A percentile compares a stretch with the other conserved stretches of the same genome.
Evolutionary conservation across 805 yeast species (phyloP).

Genomic region (Wickerhamiella occidentalis): DNA sequence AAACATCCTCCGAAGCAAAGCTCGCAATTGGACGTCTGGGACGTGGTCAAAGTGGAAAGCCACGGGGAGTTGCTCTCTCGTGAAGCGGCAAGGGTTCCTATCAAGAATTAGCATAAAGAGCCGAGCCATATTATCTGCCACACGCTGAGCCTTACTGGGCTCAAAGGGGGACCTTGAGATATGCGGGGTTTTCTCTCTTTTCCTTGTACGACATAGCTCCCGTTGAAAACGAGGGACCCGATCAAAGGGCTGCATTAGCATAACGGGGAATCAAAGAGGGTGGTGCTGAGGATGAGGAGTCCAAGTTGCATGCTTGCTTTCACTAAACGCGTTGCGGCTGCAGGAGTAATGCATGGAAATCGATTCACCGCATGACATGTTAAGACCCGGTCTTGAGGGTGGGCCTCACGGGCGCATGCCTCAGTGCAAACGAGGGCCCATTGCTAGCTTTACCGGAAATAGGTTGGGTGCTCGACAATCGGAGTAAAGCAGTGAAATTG

Average conservation of each 20-base stretch:
- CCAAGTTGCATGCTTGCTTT: not conserved
- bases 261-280: not conserved
- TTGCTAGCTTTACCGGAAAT: not conserved
- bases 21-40: not conserved
- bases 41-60: not conserved
- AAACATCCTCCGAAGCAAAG: not conserved
- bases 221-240: slow-evolving; percentile 9
- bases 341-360: not conserved
- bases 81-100: not conserved
- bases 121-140: not conserved
- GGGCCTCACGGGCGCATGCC: too few relatives aligned
- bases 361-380: not conserved
- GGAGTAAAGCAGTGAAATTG: slow-evolving; percentile 1
- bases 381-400: not conserved
- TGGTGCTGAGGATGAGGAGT: not conserved
- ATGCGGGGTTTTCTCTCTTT: slow-evolving; percentile 1
- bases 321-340: slow-evolving; percentile 3
- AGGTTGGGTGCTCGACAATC: not conserved
- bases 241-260: not conserved
- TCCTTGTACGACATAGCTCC: not conserved
- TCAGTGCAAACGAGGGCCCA: too few relatives aligned
- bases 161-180: not conserved
- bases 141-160: not conserved
- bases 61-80: not conserved
- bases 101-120: not conserved